Evolutionary conservation across 345 rosid species (phyloP), one percentile per base, ranked within the genome.

Genomic region (Melaleuca alternifolia): DNA sequence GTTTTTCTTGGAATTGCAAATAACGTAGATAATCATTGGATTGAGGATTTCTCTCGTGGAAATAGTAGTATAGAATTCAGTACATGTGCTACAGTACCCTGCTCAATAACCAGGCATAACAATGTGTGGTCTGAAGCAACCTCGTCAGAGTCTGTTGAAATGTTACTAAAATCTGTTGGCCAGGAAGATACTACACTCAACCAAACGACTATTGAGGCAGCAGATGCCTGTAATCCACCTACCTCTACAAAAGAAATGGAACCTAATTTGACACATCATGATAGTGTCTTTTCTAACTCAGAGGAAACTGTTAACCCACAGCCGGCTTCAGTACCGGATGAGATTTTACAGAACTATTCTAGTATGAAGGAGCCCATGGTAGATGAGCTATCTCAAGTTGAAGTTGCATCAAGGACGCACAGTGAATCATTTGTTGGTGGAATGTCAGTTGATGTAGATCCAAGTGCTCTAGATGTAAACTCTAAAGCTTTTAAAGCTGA

Each of bases 51-150:
- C 88, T 83, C 88, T 86, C 92, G 91, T 71, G 84, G 91, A 89
- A 91, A 90, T 87, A 92, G 94, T 88, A 96, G 91, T 83, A 92
- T 95, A 87, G 96, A 91, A 85, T 98, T 98, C 90, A 93, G 93
- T 88, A 92, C 98, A 50, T 91, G 89, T 95, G 96, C 97, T 11
- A 93, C 94, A 11, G 97, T 93, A 89, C 90, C 99, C 76, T 98
- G 99, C 88, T 91, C 96, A 33, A 93, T 98, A 91, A 87, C 94
- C 10, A 91, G 99, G 93, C 92, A 89, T 88, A 95, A 88, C 91
- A 94, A 98, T 98, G 99, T 98, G 89, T 96, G 99, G 99, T 98
- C 98, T 86, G 92, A 91, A 89, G 92, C 92, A 16, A 87, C 92
- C 87, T 91, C 92, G 87, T 88, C 88, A 24, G 92, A 91, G 82